Evolutionary conservation across 2,329 filamentous ascomycete genomes (phyloP), one percentile per base, ranked within the genome.

Genomic region (Cyanodermella asteris): DNA sequence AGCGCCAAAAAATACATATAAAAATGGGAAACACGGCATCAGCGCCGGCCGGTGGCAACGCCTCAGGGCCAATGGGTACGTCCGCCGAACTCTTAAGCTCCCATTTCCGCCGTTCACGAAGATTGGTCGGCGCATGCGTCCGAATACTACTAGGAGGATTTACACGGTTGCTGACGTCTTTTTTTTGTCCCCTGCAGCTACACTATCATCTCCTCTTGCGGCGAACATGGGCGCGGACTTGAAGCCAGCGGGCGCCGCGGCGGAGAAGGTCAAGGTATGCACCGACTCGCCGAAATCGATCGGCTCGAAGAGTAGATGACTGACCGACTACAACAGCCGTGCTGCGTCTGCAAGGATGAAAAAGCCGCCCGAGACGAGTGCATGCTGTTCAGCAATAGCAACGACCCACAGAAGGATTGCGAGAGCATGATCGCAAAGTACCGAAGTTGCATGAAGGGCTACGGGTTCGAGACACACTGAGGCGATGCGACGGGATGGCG

Each of bases 271-370:
- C 9, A 34, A 32, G 25, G 31, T 34, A 27, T 11, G 13, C 16
- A 9, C n/a, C 13, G 14, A 27, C 24, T 4, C 14, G 3, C 13
- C 8, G 9, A 7, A 6, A 12, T 9, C 18, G 10, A 13, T 22
- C n/a, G n/a, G n/a, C n/a, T n/a, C n/a, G n/a, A n/a, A n/a, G n/a
- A n/a, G n/a, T n/a, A n/a, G n/a, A n/a, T 34, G 14, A 31, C 24
- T 12, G 25, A 23, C 13, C 27, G 21, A 22, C 22, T 9, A 7
- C 25, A 31, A 31, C 42, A 93, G 80, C 84, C 84, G 21, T 94
- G 87, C 64, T 94, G 87, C 47, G 87, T 94, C 16, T 97, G 87
- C 67, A 93, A 82, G 46, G 69, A 87, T 22, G 81, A 97, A 51
- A 97, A 97, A 52, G 61, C 77, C 19, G 64, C 64, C 38, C 78